A percentile compares a stretch with the other conserved stretches of the same genome.
Evolutionary conservation across 2,329 filamentous ascomycete genomes (phyloP).

Genomic region (Trichoderma arundinaceum): DNA sequence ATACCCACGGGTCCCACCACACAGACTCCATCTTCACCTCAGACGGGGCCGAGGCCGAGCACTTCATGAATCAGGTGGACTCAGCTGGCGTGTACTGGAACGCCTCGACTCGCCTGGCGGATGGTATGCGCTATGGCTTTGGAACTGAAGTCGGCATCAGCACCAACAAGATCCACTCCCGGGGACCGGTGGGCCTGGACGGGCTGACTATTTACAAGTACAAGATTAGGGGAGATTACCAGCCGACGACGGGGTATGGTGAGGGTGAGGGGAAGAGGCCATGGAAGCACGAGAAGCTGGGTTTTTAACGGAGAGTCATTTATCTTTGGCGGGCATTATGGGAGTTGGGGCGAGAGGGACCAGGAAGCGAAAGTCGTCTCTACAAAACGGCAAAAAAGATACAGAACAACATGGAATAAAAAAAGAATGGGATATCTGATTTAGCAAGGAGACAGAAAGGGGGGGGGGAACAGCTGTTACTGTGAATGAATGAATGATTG

Average conservation of each 20-base stretch:
- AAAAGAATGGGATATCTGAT: background rate
- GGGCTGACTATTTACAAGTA: slow-evolving; percentile 98
- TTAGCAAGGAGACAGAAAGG: background rate
- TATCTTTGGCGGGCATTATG: background rate
- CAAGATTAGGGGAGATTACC: slow-evolving; percentile 81
- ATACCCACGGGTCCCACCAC: slow-evolving; percentile 88
- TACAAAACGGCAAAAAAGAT: background rate
- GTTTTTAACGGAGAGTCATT: slow-evolving; percentile 42
- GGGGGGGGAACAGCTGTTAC: background rate
- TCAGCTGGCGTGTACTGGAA: slow-evolving; percentile 97
- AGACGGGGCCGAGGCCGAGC: slow-evolving; percentile 69
- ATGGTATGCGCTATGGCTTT: slow-evolving; percentile 97
- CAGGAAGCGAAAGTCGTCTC: background rate
- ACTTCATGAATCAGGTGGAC: slow-evolving; percentile 85
- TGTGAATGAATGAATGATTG: background rate
- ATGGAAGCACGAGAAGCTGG: slow-evolving; percentile 64
- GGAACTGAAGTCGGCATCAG: slow-evolving; percentile 98
- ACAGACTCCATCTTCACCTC: slow-evolving; percentile 89
- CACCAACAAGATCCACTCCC: slow-evolving; percentile 96
- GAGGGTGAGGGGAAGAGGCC: slow-evolving; percentile 63
- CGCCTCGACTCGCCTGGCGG: slow-evolving; percentile 89
- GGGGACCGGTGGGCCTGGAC: slow-evolving; percentile 91
- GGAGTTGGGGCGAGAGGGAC: slow-evolving; percentile 7
- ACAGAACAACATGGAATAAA: background rate
- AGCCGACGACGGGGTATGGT: slow-evolving; percentile 78